Conservation (phyloP, 148 eudicot genomes). For the Dysphania ambrosioides region DNA sequence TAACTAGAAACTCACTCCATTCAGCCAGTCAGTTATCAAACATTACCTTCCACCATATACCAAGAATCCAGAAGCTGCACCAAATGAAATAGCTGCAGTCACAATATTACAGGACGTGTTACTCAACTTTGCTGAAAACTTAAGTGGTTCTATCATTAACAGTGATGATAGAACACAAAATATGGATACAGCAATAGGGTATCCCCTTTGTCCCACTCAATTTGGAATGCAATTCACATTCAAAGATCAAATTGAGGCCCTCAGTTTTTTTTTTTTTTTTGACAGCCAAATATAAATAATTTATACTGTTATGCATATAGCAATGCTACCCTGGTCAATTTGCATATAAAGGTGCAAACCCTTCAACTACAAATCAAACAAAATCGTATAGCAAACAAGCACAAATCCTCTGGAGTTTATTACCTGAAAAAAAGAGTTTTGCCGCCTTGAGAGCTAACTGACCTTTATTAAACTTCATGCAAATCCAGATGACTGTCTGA, state of each 20-base stretch:
- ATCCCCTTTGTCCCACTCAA: not conserved
- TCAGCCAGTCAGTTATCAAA: not conserved
- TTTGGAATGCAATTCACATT: no score
- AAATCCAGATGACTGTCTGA: conserved; percentile 56
- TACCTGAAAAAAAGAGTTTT: conserved; percentile 53
- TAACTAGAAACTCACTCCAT: not conserved
- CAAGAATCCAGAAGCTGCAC: conserved; percentile 57
- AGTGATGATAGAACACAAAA: not conserved
- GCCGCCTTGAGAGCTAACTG: conserved; percentile 42
- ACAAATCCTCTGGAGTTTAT: not conserved
- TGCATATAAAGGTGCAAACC: no score
- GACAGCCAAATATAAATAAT: no score
- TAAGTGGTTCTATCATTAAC: not conserved
- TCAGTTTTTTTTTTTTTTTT: no score
- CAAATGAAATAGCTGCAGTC: conserved; percentile 47
- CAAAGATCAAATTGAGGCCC: no score
- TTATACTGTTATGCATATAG: no score
- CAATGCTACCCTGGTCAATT: no score
- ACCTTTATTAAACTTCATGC: conserved; percentile 33
- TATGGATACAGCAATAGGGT: not conserved
- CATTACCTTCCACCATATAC: conserved; percentile 62
- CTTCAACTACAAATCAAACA: no score
- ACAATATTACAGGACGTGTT: not conserved
- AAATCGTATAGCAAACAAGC: not conserved
- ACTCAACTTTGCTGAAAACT: not conserved